Evolutionary conservation across 768 basidiomycete species (phyloP).

Genomic region (Mycena metata): DNA sequence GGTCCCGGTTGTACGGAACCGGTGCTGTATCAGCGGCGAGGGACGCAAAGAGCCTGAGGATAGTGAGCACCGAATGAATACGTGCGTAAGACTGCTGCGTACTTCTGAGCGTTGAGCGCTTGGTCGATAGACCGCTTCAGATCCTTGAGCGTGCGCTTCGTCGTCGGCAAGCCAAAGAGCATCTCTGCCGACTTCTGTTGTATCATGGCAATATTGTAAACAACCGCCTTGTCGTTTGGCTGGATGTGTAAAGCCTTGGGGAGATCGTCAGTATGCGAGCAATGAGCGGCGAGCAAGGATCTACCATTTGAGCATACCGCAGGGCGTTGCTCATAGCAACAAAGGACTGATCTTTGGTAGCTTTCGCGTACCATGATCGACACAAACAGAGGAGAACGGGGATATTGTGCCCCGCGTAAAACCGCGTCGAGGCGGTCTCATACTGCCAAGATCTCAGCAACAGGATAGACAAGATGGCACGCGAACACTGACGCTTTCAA

Average conservation of each 20-base stretch:
- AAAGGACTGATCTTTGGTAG: conserved; percentile 89
- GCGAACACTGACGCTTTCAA: conserved; percentile 83
- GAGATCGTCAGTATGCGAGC: conserved; percentile 15
- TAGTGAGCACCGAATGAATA: conserved; percentile 5
- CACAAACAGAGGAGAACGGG: conserved; percentile 87
- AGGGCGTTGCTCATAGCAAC: conserved; percentile 87
- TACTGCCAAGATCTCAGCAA: conserved; percentile 66
- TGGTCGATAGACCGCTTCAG: conserved; percentile 83
- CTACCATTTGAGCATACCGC: conserved; percentile 83
- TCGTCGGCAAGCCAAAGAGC: conserved; percentile 77
- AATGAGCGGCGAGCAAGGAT: conserved; percentile 31
- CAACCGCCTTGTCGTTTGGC: conserved; percentile 88
- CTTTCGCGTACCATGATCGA: conserved; percentile 95
- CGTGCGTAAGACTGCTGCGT: conserved; percentile 35
- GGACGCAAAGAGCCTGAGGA: conserved; percentile 81
- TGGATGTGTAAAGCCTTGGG: conserved; percentile 85
- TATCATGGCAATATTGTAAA: conserved; percentile 99
- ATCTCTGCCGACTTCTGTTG: conserved; percentile 97
- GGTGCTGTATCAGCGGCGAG: conserved; percentile 80
- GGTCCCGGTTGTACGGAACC: conserved; percentile 65
- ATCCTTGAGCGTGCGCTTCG: conserved; percentile 86
- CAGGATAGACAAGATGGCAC: background rate
- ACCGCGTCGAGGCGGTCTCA: conserved; percentile 88
- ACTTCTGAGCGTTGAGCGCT: conserved; percentile 91
- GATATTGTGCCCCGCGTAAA: conserved; percentile 80